These are phyloP conservation scores for Aphanomyces cochlioides DNA, from an alignment of 352 stramenopile genomes.

Conservation along the genomic window DNA sequence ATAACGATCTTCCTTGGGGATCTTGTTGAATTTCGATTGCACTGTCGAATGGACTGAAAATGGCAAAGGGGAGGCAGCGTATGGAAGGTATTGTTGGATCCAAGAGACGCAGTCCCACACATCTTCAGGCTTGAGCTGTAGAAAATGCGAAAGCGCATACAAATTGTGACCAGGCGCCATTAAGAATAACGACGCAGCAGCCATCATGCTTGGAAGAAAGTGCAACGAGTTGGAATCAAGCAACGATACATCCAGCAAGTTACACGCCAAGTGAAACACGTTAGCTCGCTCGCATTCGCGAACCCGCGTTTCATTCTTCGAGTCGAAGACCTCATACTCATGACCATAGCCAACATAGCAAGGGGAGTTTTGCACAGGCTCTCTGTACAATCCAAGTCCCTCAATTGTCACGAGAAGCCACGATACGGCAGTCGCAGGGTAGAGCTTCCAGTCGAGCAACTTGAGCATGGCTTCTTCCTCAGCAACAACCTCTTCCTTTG, in stretches of 20 bases:
- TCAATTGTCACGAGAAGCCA: conserved; percentile 25
- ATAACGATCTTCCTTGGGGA: conserved; percentile 10
- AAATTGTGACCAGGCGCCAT: conserved; percentile 20
- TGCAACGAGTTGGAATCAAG: conserved; percentile 18
- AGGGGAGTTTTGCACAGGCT: conserved; percentile 13
- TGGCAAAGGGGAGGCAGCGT: background rate
- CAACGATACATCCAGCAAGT: conserved; percentile 14
- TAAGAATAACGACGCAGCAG: conserved; percentile 10
- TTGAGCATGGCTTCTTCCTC: conserved; percentile 23
- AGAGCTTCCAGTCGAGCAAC: conserved; percentile 23
- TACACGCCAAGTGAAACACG: conserved; percentile 25
- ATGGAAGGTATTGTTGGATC: conserved; percentile 26
- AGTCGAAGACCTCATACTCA: conserved; percentile 13
- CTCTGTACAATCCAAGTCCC: conserved; percentile 25
- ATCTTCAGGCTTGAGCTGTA: conserved; percentile 17
- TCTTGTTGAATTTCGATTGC: conserved; percentile 22
- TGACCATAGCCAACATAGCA: conserved; percentile 18
- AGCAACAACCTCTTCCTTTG: conserved; percentile 22
- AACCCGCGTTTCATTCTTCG: background rate
- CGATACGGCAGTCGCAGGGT: conserved; percentile 19
- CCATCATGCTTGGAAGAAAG: conserved; percentile 20
- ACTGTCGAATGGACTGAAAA: background rate
- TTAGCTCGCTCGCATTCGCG: conserved; percentile 5
- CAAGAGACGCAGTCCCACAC: conserved; percentile 23
- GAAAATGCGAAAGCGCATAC: conserved; percentile 19